These are phyloP conservation scores for Aspergillus caelatus DNA, from an alignment of 2,329 filamentous ascomycete genomes.

Conservation along the genomic window DNA sequence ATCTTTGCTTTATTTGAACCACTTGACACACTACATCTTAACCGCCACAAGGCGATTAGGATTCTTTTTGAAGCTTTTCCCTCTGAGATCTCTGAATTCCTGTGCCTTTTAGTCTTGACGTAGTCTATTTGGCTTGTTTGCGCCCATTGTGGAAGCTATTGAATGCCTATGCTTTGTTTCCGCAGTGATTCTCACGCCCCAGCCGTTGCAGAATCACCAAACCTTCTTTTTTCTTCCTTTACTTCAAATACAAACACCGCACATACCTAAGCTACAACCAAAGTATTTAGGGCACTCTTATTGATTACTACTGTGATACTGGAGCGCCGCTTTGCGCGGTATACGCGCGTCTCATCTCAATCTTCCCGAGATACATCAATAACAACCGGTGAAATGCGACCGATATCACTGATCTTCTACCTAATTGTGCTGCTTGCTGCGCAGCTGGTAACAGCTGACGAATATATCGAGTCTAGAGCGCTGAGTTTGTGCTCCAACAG, in stretches of 20 bases:
- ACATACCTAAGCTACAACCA: neutral
- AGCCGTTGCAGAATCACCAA: neutral
- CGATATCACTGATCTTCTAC: neutral
- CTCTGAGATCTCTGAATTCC: neutral
- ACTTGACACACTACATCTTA: neutral
- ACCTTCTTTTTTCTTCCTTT: neutral
- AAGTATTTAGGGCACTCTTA: neutral
- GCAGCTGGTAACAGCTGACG: neutral
- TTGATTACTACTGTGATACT: neutral
- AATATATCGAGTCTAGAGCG: conserved; percentile 15
- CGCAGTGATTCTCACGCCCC: neutral
- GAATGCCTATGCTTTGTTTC: neutral
- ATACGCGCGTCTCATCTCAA: neutral
- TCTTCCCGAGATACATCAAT: neutral
- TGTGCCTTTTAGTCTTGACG: neutral
- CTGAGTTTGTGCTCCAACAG: conserved; percentile 83
- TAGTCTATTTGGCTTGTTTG: neutral
- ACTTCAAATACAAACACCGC: neutral
- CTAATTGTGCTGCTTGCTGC: neutral
- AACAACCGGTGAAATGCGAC: neutral
- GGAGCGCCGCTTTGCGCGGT: neutral
- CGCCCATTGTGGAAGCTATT: neutral
- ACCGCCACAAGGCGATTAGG: neutral
- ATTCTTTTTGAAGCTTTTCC: neutral
- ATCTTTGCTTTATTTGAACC: neutral